A percentile compares a stretch with the other conserved stretches of the same genome.
These are phyloP conservation scores for Voacanga thouarsii DNA, from an alignment of 257 asterid genomes.

Conservation along the genomic window DNA sequence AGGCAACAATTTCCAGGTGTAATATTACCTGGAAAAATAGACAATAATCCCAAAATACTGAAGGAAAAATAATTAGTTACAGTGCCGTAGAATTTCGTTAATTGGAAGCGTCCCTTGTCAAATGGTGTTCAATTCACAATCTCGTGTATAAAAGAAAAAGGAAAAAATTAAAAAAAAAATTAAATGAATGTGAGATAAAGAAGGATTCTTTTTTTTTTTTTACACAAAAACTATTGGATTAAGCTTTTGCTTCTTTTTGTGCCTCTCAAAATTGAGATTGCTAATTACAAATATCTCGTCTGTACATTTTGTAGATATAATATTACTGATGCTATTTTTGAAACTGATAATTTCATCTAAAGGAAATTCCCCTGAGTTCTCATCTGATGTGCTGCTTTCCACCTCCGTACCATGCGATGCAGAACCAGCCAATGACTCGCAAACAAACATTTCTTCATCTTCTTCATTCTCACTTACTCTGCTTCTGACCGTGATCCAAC, in stretches of 20 bases:
- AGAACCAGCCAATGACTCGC: conserved; percentile 19
- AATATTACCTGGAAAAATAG: not conserved
- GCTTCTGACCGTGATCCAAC: conserved; percentile 52
- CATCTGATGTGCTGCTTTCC: conserved; percentile 17
- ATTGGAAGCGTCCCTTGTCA: too few relatives aligned
- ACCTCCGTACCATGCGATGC: not conserved
- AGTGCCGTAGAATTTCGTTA: too few relatives aligned
- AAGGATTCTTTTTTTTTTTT: not conserved
- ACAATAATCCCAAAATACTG: not conserved
- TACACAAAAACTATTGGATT: conserved; percentile 11
- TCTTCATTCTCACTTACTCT: conserved; percentile 11
- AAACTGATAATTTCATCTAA: conserved; percentile 5
- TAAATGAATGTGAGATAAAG: not conserved
- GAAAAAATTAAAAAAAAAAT: not conserved
- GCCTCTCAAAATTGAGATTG: conserved; percentile 18
- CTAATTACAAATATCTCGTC: conserved; percentile 18
- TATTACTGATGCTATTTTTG: conserved; percentile 6
- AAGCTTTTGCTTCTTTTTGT: conserved; percentile 4
- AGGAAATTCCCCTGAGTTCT: conserved; percentile 5
- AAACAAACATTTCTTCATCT: conserved; percentile 4
- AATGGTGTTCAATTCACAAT: too few relatives aligned
- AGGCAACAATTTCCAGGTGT: not conserved
- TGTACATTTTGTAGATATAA: not conserved
- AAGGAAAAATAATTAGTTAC: not conserved
- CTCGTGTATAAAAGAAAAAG: too few relatives aligned